phyloP scores from a whole-genome alignment of 2,329 filamentous ascomycete genomes.

The Colletotrichum higginsianum region DNA sequence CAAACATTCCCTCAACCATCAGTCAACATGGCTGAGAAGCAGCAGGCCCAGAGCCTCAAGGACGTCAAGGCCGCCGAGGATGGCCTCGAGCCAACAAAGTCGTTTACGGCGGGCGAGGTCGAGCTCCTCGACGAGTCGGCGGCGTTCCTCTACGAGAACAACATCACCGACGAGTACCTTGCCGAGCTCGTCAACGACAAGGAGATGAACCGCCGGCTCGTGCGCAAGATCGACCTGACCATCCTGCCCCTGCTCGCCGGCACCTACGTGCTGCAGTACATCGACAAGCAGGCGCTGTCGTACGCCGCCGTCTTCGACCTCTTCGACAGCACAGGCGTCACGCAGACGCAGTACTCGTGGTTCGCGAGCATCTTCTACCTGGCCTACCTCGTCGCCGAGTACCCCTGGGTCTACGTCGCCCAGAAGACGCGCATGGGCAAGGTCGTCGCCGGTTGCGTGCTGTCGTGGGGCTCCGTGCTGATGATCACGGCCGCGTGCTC shows the following conservation, averaged over 20 bases:
- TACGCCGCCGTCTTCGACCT: slow-evolving; percentile 71
- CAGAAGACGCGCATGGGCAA: slow-evolving; percentile 55
- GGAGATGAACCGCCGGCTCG: slow-evolving; percentile 47
- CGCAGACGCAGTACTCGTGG: slow-evolving; percentile 65
- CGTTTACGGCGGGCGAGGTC: slow-evolving; percentile 33
- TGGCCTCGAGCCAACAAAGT: slow-evolving; percentile 40
- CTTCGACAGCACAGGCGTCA: slow-evolving; percentile 64
- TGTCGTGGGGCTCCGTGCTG: slow-evolving; percentile 56
- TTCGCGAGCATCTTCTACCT: slow-evolving; percentile 71
- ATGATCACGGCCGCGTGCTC: slow-evolving; percentile 58
- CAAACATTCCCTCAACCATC: not conserved
- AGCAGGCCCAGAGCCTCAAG: slow-evolving; percentile 16
- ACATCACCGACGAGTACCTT: slow-evolving; percentile 58
- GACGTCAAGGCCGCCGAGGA: slow-evolving; percentile 32
- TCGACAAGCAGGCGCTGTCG: slow-evolving; percentile 69
- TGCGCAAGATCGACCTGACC: slow-evolving; percentile 64
- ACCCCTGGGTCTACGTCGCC: slow-evolving; percentile 53
- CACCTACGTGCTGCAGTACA: slow-evolving; percentile 67
- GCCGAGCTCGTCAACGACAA: slow-evolving; percentile 61
- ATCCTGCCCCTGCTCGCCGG: slow-evolving; percentile 67
- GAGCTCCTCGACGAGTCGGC: slow-evolving; percentile 63
- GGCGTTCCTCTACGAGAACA: slow-evolving; percentile 64
- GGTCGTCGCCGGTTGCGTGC: slow-evolving; percentile 51
- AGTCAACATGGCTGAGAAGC: slow-evolving; percentile 20
- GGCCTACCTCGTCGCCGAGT: slow-evolving; percentile 61